Base-by-base conservation (phyloP, 441 rosid genomes). In the Jatropha multifida region DNA sequence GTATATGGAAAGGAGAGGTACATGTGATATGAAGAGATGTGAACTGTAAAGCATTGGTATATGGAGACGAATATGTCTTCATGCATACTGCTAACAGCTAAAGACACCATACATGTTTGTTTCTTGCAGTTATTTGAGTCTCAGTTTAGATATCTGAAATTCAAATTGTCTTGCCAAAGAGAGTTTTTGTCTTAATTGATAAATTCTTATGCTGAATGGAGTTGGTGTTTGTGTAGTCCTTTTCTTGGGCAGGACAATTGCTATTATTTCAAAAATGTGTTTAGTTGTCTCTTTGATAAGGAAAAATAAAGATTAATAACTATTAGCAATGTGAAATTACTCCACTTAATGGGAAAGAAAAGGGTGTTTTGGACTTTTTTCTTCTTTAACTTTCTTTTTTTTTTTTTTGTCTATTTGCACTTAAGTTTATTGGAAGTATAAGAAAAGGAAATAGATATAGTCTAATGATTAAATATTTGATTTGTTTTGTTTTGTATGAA, bases 11-110 rank as follows among this genome's bases (percentile, higher is more conserved):
- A 48, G 56, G 44, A 71, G 73, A 68, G 72, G 62, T 77, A 69
- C 82, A 74, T 69, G 81, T 46, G 63, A 27, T n/a, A 14, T 52
- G 61, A 17, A 46, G 44, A 58, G 4, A 10, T 17, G 12, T 76
- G 81, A 83, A 85, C 85, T 83, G 81, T 81, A 79, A 86, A 78
- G 84, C 80, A 86, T 80, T 68, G 78, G 66, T 13, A 9, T 32
- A 41, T 48, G 83, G 75, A 64, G 2, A 68, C 65, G 81, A 79
- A 80, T 65, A 71, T 18, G 13, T 32, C 44, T 69, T 52, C 67
- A n/a, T 61, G 26, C 64, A 61, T 42, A 12, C 69, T 61, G 81
- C 60, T 68, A 71, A 75, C 55, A 61, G 58, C 78, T 74, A 76
- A 51, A 60, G 84, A 79, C 83, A 60, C 72, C 58, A 54, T 4